Evolutionary conservation across 805 yeast species (phyloP).

Genomic region (Candida montana): DNA sequence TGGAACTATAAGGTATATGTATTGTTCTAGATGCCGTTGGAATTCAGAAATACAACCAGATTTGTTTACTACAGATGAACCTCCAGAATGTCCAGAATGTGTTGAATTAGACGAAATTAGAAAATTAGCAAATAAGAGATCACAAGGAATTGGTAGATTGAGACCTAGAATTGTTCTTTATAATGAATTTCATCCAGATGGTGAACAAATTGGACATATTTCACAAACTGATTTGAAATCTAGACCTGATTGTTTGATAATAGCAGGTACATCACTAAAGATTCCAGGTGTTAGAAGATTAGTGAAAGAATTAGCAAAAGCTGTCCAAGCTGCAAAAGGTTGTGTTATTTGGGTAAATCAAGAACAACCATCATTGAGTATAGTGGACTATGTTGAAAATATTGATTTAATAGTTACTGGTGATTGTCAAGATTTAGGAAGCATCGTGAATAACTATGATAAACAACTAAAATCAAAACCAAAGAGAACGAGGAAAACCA

Average conservation of each 20-base stretch:
- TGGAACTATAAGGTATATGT: constrained; percentile 69
- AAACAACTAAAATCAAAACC: constrained; percentile 3
- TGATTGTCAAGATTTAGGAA: constrained; percentile 56
- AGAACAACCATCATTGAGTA: constrained; percentile 48
- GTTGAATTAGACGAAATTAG: constrained; percentile 52
- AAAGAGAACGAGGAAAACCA: neutral
- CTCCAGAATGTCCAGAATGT: constrained; percentile 64
- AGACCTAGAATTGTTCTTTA: constrained; percentile 66
- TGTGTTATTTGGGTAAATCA: constrained; percentile 57
- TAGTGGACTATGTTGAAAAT: constrained; percentile 43
- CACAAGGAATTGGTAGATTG: constrained; percentile 55
- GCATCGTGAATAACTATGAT: constrained; percentile 25
- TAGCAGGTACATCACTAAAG: constrained; percentile 81
- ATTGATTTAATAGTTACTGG: constrained; percentile 59
- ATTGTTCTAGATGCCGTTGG: constrained; percentile 72
- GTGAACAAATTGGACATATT: constrained; percentile 77
- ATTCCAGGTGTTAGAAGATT: constrained; percentile 68
- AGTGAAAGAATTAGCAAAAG: constrained; percentile 54
- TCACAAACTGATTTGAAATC: constrained; percentile 59
- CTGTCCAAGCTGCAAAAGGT: constrained; percentile 52
- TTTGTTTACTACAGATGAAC: constrained; percentile 38
- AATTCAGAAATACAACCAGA: constrained; percentile 47
- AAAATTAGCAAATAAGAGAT: constrained; percentile 56
- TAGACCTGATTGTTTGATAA: constrained; percentile 71
- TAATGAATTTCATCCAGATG: constrained; percentile 80